Evolutionary conservation across 1,139 yeast genomes (phyloP).

Genomic region (Yamadazyma songkhlaensis): DNA sequence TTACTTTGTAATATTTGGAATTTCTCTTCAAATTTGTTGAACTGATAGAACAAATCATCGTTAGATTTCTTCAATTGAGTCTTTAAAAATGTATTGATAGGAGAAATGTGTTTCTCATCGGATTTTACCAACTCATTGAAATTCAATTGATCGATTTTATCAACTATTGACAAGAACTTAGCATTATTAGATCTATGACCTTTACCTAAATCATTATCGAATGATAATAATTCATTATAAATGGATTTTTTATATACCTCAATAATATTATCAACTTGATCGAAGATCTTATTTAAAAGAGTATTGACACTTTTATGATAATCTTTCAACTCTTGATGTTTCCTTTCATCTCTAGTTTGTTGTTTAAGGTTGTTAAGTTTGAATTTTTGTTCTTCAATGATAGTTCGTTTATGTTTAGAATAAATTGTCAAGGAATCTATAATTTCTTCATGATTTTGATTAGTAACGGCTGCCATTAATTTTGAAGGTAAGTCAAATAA

Average conservation of each 20-base stretch:
- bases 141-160: conserved; percentile 35
- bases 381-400: conserved; percentile 17
- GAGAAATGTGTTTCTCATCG: conserved; percentile 13
- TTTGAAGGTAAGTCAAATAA: conserved; percentile 72
- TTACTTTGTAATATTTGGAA: conserved; percentile 41
- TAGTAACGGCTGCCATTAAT: conserved; percentile 50
- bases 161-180: conserved; percentile 39
- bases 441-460: conserved; percentile 67
- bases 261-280: conserved; percentile 63
- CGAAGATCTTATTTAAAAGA: conserved; percentile 49
- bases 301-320: conserved; percentile 39
- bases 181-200: conserved; percentile 16
- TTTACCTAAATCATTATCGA: conserved; percentile 29
- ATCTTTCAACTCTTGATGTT: conserved; percentile 21
- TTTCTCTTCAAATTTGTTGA: conserved; percentile 31
- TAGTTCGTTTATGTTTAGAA: conserved; percentile 24
- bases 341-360: conserved; percentile 13
- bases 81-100: conserved; percentile 36
- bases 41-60: conserved; percentile 36
- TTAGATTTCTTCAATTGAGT: conserved; percentile 35
- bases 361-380: conserved; percentile 14
- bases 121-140: conserved; percentile 8
- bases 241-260: conserved; percentile 60
- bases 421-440: conserved; percentile 69
- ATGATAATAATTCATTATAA: conserved; percentile 54